Evolutionary conservation across 306 rosid species (phyloP), one percentile per base, ranked within the genome.

Genomic region (Acacia melanoxylon): DNA sequence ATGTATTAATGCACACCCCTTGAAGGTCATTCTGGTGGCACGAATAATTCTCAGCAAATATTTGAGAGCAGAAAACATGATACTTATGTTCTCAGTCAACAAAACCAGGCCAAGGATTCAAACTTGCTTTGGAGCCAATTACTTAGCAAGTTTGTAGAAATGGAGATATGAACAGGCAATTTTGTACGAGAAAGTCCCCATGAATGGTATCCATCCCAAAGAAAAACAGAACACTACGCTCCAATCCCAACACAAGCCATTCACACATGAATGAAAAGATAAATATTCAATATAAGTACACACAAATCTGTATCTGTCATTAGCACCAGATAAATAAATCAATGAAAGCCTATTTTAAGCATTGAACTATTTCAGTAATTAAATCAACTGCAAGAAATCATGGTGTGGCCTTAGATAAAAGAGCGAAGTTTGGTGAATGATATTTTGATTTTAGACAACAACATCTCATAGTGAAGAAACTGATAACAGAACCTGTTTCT

Each of bases 331-430:
- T 62, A 58, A 49, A 37, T n/a, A 51, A 49, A 68, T 12, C 24
- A 46, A n/a, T 69, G 13, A 42, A 33, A 65, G 40, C 22, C 46
- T 59, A 48, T 69, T 68, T 54, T 82, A 1, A 24, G 40, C 17
- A n/a, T 27, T 13, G 56, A 72, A 44, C 46, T 16, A 41, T 24
- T 67, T 40, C 24, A 44, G 45, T 25, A 19, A 59, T 69, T 7
- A 15, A 52, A 52, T 56, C 71, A 77, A 63, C 70, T 40, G 29
- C 62, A 78, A 20, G 73, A n/a, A 41, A 71, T 70, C 27, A n/a
- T 17, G 68, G 25, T 40, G 40, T 35, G 41, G 46, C 31, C 61
- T 45, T 35, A 49, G 35, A 70, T 46, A 46, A 58, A 37, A 48
- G 41, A 29, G 16, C 52, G 51, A 49, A 69, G 29, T 41, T 63